Evolutionary conservation across 169 alveolate species (phyloP).

Genomic region (Cytauxzoon felis): DNA sequence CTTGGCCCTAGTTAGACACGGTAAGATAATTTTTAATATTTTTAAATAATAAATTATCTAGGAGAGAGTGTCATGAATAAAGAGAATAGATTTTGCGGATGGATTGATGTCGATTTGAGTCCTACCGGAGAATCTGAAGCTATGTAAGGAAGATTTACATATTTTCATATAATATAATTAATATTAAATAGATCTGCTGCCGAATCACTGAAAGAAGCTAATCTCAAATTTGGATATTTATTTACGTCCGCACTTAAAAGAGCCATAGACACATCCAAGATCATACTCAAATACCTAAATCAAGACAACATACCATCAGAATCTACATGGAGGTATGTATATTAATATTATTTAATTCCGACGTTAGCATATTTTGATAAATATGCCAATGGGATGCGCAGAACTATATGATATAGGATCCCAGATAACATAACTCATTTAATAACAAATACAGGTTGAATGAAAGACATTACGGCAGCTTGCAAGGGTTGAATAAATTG

Average conservation of each 20-base stretch:
- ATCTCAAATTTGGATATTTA: constrained; percentile 87
- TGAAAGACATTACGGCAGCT: constrained; percentile 97
- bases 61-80: constrained; percentile 96
- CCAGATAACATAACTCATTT: no score
- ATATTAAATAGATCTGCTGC: constrained; percentile 83
- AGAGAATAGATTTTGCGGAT: constrained; percentile 96
- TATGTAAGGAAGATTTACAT: background rate
- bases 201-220: constrained; percentile 80
- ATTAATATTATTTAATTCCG: constrained; percentile 1
- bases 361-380: background rate
- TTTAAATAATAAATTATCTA: background rate
- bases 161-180: background rate
- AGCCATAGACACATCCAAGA: constrained; percentile 88
- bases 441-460: constrained; percentile 90
- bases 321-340: constrained; percentile 79
- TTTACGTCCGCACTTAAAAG: constrained; percentile 94
- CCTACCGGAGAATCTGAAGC: constrained; percentile 93
- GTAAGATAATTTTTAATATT: constrained; percentile 1
- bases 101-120: constrained; percentile 95
- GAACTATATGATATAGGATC: no score
- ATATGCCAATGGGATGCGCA: background rate
- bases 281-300: constrained; percentile 84
- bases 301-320: constrained; percentile 86
- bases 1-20: constrained; percentile 50
- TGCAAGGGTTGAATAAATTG: constrained; percentile 94